These are phyloP conservation scores for Parascedosporium putredinis DNA, from an alignment of 2,329 filamentous ascomycete genomes.

Conservation along the genomic window DNA sequence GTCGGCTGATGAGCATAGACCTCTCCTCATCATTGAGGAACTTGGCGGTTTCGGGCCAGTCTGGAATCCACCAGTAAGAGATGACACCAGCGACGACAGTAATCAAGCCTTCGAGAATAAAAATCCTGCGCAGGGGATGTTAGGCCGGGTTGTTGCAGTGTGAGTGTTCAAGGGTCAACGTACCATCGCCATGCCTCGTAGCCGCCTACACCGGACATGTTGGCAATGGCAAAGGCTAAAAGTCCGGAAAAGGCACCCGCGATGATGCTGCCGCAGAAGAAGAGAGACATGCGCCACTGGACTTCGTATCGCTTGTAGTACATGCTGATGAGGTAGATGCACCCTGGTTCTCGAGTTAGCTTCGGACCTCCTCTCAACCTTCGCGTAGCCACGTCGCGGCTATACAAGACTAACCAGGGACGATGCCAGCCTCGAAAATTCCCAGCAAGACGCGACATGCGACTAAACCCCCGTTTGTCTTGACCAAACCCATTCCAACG, in stretches of 20 bases:
- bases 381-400: slow-evolving; percentile 55
- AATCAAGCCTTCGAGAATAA: slow-evolving; percentile 56
- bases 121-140: slow-evolving; percentile 31
- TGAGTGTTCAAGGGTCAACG: slow-evolving; percentile 34
- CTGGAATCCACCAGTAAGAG: slow-evolving; percentile 65
- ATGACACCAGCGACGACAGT: slow-evolving; percentile 55
- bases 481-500: slow-evolving; percentile 39
- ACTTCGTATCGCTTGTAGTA: slow-evolving; percentile 40
- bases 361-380: slow-evolving; percentile 41
- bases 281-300: slow-evolving; percentile 25
- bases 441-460: slow-evolving; percentile 47
- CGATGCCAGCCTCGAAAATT: slow-evolving; percentile 54
- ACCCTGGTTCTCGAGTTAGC: too few relatives aligned
- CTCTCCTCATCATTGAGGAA: slow-evolving; percentile 61
- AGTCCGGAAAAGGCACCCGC: slow-evolving; percentile 65
- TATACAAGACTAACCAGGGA: slow-evolving; percentile 44
- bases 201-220: slow-evolving; percentile 51
- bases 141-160: slow-evolving; percentile 19
- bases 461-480: slow-evolving; percentile 32
- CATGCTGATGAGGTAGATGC: slow-evolving; percentile 33
- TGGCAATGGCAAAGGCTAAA: slow-evolving; percentile 55
- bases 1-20: slow-evolving; percentile 55
- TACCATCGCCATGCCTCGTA: slow-evolving; percentile 37
- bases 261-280: slow-evolving; percentile 69
- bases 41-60: slow-evolving; percentile 64